phyloP scores from a whole-genome alignment of 2,329 filamentous ascomycete genomes.

The Arthrobotrys iridis region DNA sequence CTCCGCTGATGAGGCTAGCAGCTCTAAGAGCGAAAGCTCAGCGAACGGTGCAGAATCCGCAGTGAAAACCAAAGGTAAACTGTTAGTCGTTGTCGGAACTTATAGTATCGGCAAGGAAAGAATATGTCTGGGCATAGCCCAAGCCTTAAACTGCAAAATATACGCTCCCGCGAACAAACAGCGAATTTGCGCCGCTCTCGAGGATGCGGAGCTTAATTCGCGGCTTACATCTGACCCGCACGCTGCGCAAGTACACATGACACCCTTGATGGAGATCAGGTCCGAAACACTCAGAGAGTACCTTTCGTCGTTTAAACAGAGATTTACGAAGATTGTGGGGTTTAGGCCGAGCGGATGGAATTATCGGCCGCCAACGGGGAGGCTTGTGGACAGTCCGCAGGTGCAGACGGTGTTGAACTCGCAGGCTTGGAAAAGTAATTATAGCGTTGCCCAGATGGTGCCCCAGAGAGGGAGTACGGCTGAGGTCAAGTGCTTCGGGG shows the following conservation, averaged over 20 bases:
- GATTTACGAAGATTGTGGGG: conserved; percentile 86
- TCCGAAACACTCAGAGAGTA: conserved; percentile 92
- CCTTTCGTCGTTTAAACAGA: conserved; percentile 78
- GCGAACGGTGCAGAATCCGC: conserved; percentile 61
- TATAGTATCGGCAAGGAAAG: conserved; percentile 98
- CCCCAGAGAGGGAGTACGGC: conserved; percentile 83
- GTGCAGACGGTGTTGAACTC: conserved; percentile 74
- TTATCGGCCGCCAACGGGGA: conserved; percentile 76
- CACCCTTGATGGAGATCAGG: conserved; percentile 91
- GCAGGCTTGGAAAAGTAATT: conserved; percentile 78
- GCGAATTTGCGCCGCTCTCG: conserved; percentile 82
- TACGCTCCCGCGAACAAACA: conserved; percentile 86
- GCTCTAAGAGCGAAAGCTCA: not conserved
- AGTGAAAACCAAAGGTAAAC: conserved; percentile 68
- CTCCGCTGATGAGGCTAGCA: not conserved
- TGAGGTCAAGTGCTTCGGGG: conserved; percentile 87
- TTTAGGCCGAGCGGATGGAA: conserved; percentile 96
- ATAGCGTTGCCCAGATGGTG: conserved; percentile 75
- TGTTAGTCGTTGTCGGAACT: conserved; percentile 92
- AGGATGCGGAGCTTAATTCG: conserved; percentile 80
- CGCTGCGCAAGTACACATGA: conserved; percentile 97
- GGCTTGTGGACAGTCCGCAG: conserved; percentile 71
- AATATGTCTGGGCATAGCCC: conserved; percentile 90
- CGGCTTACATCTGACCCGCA: conserved; percentile 81
- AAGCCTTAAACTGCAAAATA: conserved; percentile 85